Evolutionary conservation across 345 rosid species (phyloP), one percentile per base, ranked within the genome.

Genomic region (Bruguiera sexangula): DNA sequence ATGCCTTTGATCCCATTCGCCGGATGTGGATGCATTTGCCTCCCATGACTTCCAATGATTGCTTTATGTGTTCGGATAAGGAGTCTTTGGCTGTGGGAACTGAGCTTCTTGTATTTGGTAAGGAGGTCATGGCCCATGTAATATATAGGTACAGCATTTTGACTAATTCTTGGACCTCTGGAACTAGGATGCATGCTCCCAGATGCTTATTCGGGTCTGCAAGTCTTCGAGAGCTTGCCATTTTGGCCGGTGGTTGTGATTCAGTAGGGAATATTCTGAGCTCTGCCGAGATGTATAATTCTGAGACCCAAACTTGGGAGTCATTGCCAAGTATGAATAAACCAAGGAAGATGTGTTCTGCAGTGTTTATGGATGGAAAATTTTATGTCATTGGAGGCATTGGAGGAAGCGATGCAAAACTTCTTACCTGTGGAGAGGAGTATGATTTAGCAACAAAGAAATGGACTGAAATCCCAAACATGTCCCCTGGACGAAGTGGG

Each of bases 71-170:
- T 57, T 84, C 93, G 0, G 98, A 92, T 67, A 90, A 89, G 78
- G 98, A 92, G 76, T 93, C 98, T 34, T 73, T 93, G 76, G 98
- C 96, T 32, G 98, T 93, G 74, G 98, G 98, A 36, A 93, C 98
- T 1, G 96, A 93, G 61, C 88, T 93, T 43, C 96, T 93, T 43
- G 98, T 93, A 27, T 87, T 93, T 72, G 94, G 96, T 9, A 85
- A 83, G 83, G 95, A 87, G 58, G 79, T 83, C 43, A 76, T 70
- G 61, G 67, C 90, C 60, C 84, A 91, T 75, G 95, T 92, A 26
- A 90, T 92, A 68, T 90, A 85, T 79, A 90, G 91, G 73, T 93
- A 93, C 77, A 88, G 96, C 74, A 75, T 93, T 24, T 72, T 92
- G 77, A 87, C 87, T 11, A 88, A 92, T 70, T 87, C 96, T 4